phyloP scores from a whole-genome alignment of 495 filamentous ascomycete species.

The Xeromyces bisporus region DNA sequence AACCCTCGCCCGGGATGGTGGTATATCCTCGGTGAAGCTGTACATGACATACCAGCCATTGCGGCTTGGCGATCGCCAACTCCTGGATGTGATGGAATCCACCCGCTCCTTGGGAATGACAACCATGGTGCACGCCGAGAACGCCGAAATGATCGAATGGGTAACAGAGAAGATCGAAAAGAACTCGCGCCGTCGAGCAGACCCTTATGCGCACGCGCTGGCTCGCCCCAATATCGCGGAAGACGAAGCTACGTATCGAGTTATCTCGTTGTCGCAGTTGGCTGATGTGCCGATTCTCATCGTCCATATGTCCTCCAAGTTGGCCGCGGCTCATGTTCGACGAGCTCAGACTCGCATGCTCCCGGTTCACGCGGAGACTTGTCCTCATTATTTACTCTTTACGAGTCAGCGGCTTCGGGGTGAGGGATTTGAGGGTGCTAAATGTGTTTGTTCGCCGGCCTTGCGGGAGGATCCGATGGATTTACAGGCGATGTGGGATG shows the following conservation, averaged over 20 bases:
- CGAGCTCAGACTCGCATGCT: constrained; percentile 36
- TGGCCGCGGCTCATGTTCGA: constrained; percentile 34
- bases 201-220: constrained; percentile 37
- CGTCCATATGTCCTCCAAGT: constrained; percentile 39
- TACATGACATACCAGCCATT: constrained; percentile 49
- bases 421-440: constrained; percentile 36
- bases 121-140: constrained; percentile 48
- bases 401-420: constrained; percentile 32
- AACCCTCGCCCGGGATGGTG: constrained; percentile 23
- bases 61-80: constrained; percentile 36
- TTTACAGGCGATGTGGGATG: constrained; percentile 27
- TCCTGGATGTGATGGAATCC: constrained; percentile 36
- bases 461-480: constrained; percentile 18
- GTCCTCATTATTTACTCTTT: constrained; percentile 48
- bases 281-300: constrained; percentile 40
- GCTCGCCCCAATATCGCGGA: constrained; percentile 38
- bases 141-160: constrained; percentile 36
- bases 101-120: constrained; percentile 31
- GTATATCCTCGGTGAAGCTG: constrained; percentile 41
- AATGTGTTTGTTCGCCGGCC: constrained; percentile 34
- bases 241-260: constrained; percentile 40
- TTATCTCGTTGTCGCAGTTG: constrained; percentile 35
- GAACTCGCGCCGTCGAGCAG: constrained; percentile 21
- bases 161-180: constrained; percentile 32
- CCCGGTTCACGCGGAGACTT: constrained; percentile 46